Percentiles rank a stretch among this genome's conserved stretches.
Conservation (phyloP, 2,329 filamentous ascomycete genomes). For the Graphilbum ipis-grandicollis region DNA sequence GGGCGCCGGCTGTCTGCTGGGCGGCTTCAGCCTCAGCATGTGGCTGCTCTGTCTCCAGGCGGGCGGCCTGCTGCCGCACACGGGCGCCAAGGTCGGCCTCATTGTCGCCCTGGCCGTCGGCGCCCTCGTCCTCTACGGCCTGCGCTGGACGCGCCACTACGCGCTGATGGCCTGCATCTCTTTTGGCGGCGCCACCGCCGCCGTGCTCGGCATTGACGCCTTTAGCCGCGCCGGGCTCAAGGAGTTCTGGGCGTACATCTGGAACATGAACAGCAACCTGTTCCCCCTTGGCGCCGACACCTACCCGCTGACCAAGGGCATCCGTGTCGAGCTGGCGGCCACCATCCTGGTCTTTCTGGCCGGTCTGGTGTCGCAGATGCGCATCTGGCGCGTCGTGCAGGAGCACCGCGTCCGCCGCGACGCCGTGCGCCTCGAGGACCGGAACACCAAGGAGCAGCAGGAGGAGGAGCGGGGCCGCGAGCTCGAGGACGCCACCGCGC, state of each 20-base stretch:
- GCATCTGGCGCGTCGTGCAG: slow-evolving; percentile 68
- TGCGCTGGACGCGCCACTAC: slow-evolving; percentile 59
- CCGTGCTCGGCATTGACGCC: slow-evolving; percentile 76
- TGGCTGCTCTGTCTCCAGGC: slow-evolving; percentile 69
- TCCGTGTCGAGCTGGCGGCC: slow-evolving; percentile 67
- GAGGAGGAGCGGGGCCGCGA: slow-evolving; percentile 55
- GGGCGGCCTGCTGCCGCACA: slow-evolving; percentile 53
- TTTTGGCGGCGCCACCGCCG: slow-evolving; percentile 64
- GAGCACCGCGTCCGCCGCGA: slow-evolving; percentile 38
- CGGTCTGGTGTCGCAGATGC: slow-evolving; percentile 70
- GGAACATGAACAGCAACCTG: slow-evolving; percentile 60
- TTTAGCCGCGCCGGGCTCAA: slow-evolving; percentile 81
- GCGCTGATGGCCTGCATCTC: slow-evolving; percentile 60
- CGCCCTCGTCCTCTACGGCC: slow-evolving; percentile 61
- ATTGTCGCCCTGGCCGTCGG: slow-evolving; percentile 55
- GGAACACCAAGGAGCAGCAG: slow-evolving; percentile 38
- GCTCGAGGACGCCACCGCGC: slow-evolving; percentile 42
- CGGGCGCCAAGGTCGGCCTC: slow-evolving; percentile 51
- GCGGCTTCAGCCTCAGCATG: slow-evolving; percentile 75
- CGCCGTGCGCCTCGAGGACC: slow-evolving; percentile 28
- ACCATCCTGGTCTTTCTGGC: slow-evolving; percentile 58
- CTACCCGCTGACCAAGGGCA: slow-evolving; percentile 74
- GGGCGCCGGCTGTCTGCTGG: slow-evolving; percentile 66
- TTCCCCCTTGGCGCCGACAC: slow-evolving; percentile 64
- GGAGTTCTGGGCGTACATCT: slow-evolving; percentile 91